These are phyloP conservation scores for Oxytropis ochrocephala DNA, from an alignment of 306 rosid genomes.

Conservation along the genomic window DNA sequence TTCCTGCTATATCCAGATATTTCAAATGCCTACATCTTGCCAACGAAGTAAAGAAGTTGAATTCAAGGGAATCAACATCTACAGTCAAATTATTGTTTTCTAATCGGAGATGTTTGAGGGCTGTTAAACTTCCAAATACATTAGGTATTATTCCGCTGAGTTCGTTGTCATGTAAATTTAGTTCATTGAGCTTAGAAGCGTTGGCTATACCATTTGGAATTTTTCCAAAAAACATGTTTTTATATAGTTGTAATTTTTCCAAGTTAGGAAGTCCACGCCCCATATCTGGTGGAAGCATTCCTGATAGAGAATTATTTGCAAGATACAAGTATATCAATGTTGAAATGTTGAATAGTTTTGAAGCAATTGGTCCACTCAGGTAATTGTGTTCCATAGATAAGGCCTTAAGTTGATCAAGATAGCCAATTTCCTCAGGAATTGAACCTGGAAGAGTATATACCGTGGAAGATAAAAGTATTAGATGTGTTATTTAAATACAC, in stretches of 20 bases:
- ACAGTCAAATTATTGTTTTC: background rate
- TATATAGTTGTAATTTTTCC: background rate
- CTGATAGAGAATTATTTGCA: background rate
- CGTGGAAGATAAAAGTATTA: background rate
- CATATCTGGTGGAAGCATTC: background rate
- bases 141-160: conserved; percentile 5
- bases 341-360: conserved; percentile 23
- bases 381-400: background rate
- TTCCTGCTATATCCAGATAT: background rate
- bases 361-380: conserved; percentile 5
- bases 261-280: background rate
- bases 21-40: background rate
- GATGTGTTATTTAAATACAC: background rate
- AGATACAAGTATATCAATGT: background rate
- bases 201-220: conserved; percentile 14
- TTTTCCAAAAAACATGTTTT: background rate
- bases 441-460: conserved; percentile 1
- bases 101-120: background rate
- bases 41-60: background rate
- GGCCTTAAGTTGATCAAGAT: background rate
- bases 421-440: conserved; percentile 1
- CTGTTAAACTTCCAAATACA: background rate
- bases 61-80: background rate
- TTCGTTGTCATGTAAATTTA: background rate
- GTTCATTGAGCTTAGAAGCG: background rate